Conservation (phyloP, 805 yeast species). For the Ogataea kodamae region DNA sequence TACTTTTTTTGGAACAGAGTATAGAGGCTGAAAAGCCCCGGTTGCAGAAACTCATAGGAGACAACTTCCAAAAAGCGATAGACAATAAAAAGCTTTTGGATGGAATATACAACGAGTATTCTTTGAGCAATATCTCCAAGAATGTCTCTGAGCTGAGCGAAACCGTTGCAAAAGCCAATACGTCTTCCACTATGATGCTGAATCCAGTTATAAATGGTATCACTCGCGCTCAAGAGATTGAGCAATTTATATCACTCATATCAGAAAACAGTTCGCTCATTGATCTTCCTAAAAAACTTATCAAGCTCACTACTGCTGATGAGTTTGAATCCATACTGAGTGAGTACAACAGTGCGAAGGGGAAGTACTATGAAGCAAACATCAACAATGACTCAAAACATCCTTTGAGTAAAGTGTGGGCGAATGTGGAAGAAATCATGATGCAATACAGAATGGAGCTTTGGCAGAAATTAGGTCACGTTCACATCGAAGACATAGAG, state of each 20-base stretch:
- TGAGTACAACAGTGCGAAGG: constrained; percentile 51
- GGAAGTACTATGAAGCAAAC: constrained; percentile 12
- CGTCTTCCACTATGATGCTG: constrained; percentile 46
- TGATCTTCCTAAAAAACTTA: constrained; percentile 52
- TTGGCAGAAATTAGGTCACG: constrained; percentile 46
- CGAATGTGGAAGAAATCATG: constrained; percentile 50
- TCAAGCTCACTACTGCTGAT: constrained; percentile 39
- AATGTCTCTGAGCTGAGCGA: constrained; percentile 28
- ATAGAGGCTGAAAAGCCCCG: constrained; percentile 48
- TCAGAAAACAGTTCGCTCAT: constrained; percentile 52
- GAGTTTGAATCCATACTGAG: constrained; percentile 57
- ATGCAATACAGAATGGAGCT: constrained; percentile 48
- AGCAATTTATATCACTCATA: constrained; percentile 47
- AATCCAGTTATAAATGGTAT: constrained; percentile 58
- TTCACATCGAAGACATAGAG: constrained; percentile 30
- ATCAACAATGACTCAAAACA: constrained; percentile 17
- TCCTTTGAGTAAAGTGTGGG: constrained; percentile 53
- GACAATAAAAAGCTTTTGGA: constrained; percentile 63
- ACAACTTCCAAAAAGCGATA: constrained; percentile 62
- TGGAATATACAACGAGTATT: constrained; percentile 52
- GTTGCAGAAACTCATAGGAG: constrained; percentile 48
- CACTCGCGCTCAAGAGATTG: constrained; percentile 45
- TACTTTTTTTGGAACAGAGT: constrained; percentile 46
- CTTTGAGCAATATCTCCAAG: constrained; percentile 25
- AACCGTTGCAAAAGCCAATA: constrained; percentile 47